Evolutionary conservation across 305 asterid genomes (phyloP).

Genomic region (Fraxinus velutina): DNA sequence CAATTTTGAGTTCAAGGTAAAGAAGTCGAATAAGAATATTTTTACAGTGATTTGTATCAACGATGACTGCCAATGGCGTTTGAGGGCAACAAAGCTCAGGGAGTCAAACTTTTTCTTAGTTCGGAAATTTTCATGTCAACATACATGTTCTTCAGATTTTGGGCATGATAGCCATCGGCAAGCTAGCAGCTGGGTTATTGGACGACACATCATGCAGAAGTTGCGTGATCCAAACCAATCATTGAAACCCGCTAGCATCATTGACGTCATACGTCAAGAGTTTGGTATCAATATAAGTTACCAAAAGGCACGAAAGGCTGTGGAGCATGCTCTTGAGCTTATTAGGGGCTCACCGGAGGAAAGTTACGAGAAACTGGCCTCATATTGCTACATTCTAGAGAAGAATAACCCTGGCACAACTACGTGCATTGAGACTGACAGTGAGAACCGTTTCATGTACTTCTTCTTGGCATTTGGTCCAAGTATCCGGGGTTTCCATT

Average conservation of each 20-base stretch:
- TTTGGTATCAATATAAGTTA: not conserved
- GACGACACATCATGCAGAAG: not conserved
- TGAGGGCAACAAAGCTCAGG: not conserved
- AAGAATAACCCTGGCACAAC: not conserved
- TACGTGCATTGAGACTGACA: not conserved
- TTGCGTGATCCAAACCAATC: not conserved
- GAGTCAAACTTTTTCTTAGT: not conserved
- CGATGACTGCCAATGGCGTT: not conserved
- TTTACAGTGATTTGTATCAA: not conserved
- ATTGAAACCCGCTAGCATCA: not conserved
- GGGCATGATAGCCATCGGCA: not conserved
- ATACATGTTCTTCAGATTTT: not conserved
- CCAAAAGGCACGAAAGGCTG: not conserved
- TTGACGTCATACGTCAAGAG: not conserved
- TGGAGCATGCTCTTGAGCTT: not conserved
- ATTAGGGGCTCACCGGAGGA: not conserved
- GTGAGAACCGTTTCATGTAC: not conserved
- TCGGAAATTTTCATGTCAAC: not conserved
- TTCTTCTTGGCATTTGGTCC: not conserved
- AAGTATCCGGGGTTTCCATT: constrained; percentile 5
- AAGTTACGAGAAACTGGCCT: not conserved
- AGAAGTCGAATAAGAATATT: not conserved
- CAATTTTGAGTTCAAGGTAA: not conserved
- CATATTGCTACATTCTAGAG: constrained; percentile 8
- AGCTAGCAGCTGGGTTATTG: not conserved